Evolutionary conservation across 2,329 filamentous ascomycete species (phyloP).

Genomic region (Periconia sp.): DNA sequence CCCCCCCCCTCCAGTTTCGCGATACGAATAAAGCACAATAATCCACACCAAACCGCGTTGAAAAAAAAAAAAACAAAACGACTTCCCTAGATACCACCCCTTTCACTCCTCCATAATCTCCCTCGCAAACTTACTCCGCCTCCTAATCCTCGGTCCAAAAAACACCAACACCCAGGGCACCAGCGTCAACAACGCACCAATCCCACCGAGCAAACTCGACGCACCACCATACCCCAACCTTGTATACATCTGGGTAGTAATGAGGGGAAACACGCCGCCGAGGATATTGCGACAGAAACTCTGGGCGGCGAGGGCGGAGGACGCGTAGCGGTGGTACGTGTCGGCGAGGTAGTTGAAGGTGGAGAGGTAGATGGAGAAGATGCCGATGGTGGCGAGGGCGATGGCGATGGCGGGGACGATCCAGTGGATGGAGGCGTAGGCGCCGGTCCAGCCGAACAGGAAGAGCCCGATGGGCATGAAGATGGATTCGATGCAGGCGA

Average conservation of each 20-base stretch:
- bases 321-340: slow-evolving; percentile 81
- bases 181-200: slow-evolving; percentile 66
- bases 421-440: slow-evolving; percentile 64
- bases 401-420: slow-evolving; percentile 71
- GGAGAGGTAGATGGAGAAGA: slow-evolving; percentile 75
- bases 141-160: slow-evolving; percentile 74
- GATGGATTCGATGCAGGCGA: slow-evolving; percentile 73
- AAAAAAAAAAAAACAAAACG: too few relatives aligned
- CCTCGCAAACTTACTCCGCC: slow-evolving; percentile 72
- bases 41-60: too few relatives aligned
- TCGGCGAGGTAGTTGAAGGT: slow-evolving; percentile 94
- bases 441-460: slow-evolving; percentile 75
- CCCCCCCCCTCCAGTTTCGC: too few relatives aligned
- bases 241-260: slow-evolving; percentile 72
- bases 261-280: slow-evolving; percentile 74
- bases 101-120: slow-evolving; percentile 17
- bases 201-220: slow-evolving; percentile 73
- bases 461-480: slow-evolving; percentile 80
- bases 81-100: too few relatives aligned
- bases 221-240: slow-evolving; percentile 71
- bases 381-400: slow-evolving; percentile 76
- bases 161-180: slow-evolving; percentile 88
- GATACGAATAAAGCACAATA: too few relatives aligned
- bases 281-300: slow-evolving; percentile 83
- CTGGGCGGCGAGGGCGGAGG: slow-evolving; percentile 83